Base-by-base conservation (phyloP, 192 early-diverging fungal species). In the Pilaira anomala region DNA sequence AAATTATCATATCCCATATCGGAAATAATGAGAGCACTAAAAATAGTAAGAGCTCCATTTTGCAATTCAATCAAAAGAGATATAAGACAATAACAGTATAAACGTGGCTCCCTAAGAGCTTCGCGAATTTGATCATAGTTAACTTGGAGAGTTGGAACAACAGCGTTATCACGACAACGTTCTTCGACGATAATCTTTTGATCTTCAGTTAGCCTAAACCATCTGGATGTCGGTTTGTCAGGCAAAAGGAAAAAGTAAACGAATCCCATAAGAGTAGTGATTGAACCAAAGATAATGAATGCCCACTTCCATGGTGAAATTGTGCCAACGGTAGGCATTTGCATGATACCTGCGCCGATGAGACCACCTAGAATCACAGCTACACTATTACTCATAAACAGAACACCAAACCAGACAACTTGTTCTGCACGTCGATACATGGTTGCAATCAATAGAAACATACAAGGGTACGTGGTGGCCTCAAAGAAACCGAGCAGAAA, bases 401-500 rank as follows among this genome's bases (percentile, higher is more conserved):
- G 48, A 13, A 48, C 49, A 44, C 70, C 65, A 36, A 62, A 46
- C 19, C 58, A 40, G 1, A 60, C 12, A 3, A 41, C 46, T 46
- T 66, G 50, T 42, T 72, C 70, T 40, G 57, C 46, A 24, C 65
- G 59, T 16, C 70, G 58, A 39, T 72, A 72, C 2, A 72, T 12
- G 2, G 64, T 57, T 16, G 49, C 49, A 7, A 62, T 48, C 13
- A 72, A 24, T n/a, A 72, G 36, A 42, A 54, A 53, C 1, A 72
- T 29, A 26, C 53, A 46, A 40, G 70, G 70, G 21, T 66, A 57
- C 3, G 59, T 48, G 7, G 53, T 51, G 22, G 64, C 70, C 14
- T 72, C 70, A 18, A 61, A 53, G 14, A 72, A 63, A 13, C 70
- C 70, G 13, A 72, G 60, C 6, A 66, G 28, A 12, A 72, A 56